Evolutionary conservation across 805 yeast genomes (phyloP), one percentile per base, ranked within the genome.

Genomic region (Ogataea degrootiae): DNA sequence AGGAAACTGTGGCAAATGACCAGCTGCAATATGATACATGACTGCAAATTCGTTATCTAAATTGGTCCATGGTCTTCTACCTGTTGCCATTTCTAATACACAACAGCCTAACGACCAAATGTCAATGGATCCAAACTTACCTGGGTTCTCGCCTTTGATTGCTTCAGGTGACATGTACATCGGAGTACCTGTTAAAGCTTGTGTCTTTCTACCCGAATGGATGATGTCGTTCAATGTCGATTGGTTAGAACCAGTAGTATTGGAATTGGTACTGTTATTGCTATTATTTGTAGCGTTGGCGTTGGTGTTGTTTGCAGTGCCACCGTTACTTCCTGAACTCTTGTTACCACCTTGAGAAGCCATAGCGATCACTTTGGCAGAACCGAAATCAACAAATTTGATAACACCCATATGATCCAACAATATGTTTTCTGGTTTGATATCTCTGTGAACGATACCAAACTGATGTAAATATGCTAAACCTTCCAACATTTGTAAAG

Each of bases 151-250:
- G 2, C 97, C 97, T 1, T 94, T 87, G 49, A 94, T 88, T 0
- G 88, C 87, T 60, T 94, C 99, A 0, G 99, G 99, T 0, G 98
- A 89, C 98, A 94, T 92, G 68, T 94, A 94, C 97, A 92, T 94
- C 15, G 98, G 98, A 0, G 99, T 94, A 37, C 99, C 99, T 2
- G 96, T 83, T 73, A 86, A 75, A 14, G 58, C 61, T 46, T 62
- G 62, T 5, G 65, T 57, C 42, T 60, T 62, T 33, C 59, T 51
- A 9, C 59, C 59, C 5, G 61, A 46, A 29, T 55, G 57, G 12
- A 56, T 41, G 33, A 57, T 50, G 4, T 55, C 47, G 37, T 48
- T 52, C 39, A 53, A 17, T 7, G 56, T 48, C 7, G 57, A 38
- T 2, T 54, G 49, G 16, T 45, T 49, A 2, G 58, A 48, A 33